These are phyloP conservation scores for Bretschneidera sinensis DNA, from an alignment of 345 rosid species.

Conservation along the genomic window DNA sequence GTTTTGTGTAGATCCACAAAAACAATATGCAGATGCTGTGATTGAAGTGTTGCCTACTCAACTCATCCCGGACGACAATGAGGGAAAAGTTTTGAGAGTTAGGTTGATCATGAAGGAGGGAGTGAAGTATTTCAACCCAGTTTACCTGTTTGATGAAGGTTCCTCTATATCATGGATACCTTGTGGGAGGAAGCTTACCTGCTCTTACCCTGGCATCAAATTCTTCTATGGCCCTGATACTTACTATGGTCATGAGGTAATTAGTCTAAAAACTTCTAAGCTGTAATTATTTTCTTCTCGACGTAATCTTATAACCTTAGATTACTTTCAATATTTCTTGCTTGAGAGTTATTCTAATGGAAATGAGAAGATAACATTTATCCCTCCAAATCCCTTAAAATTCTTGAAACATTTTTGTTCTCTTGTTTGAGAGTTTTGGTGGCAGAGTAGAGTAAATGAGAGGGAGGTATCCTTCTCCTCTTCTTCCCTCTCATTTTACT, in stretches of 20 bases:
- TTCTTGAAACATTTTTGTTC: no score
- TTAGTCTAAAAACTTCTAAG: neutral
- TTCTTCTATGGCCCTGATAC: constrained; percentile 76
- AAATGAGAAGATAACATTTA: no score
- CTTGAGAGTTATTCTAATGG: no score
- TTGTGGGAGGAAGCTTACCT: constrained; percentile 93
- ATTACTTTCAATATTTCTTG: no score
- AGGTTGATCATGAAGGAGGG: constrained; percentile 94
- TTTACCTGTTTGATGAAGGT: constrained; percentile 94
- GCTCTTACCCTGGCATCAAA: constrained; percentile 98
- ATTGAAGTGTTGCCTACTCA: constrained; percentile 90
- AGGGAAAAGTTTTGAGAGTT: constrained; percentile 93
- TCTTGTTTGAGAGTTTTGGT: no score
- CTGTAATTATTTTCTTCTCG: no score
- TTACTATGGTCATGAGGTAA: constrained; percentile 80
- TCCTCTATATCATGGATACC: constrained; percentile 91
- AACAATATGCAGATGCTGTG: constrained; percentile 92
- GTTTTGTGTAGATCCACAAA: constrained; percentile 74
- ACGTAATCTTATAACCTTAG: no score
- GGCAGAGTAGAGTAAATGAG: no score
- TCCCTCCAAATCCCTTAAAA: no score
- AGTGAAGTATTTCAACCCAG: constrained; percentile 74
- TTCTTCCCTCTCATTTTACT: no score
- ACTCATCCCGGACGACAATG: constrained; percentile 82
- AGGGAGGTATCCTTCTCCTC: no score